Base-by-base conservation (phyloP, 2,329 filamentous ascomycete species). In the Apiospora hydei region DNA sequence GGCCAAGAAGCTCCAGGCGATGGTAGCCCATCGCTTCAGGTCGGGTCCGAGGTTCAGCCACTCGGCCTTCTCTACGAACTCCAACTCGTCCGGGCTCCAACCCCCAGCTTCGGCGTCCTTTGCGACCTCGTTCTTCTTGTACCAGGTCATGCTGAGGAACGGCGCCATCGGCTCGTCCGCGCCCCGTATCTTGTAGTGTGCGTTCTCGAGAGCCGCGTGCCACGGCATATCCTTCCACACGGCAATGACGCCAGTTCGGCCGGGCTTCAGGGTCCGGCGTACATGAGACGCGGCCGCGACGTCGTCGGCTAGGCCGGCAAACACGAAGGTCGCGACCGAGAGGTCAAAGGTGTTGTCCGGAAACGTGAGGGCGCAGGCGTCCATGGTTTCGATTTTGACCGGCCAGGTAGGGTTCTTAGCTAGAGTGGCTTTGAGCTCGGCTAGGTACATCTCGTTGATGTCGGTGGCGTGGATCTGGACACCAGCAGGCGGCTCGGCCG, bases 161-260 rank as follows among this genome's bases (percentile, higher is more conserved):
- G 72, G 73, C 30, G 73, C 70, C 67, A 72, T 69, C 41, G 69
- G 73, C 68, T 67, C 72, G 57, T 73, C 71, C 38, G 51, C 68
- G 53, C 73, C 72, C 16, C 72, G 72, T 30, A 69, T 73, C 47
- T 64, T 49, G 53, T 57, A 69, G 26, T 74, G 73, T 21, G 72
- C 73, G 24, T 71, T 51, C 30, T 71, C 67, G 8, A 73, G 71
- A 7, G 73, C 73, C 26, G 47, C 46, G 34, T 72, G 72, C 72
- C 71, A 74, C 43, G 71, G 69, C 69, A 71, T 73, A 13, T 74
- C 72, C 53, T 73, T 72, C 70, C 72, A 73, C 5, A 72, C 69
- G 61, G 70, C 64, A 30, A 73, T 64, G 41, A 71, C 66, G 57
- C 68, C 73, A 21, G 67, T 70, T 1, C 72, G 69, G 16, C 69